Evolutionary conservation across 106 monocot species (phyloP).

Genomic region (Dactylorhiza incarnata): DNA sequence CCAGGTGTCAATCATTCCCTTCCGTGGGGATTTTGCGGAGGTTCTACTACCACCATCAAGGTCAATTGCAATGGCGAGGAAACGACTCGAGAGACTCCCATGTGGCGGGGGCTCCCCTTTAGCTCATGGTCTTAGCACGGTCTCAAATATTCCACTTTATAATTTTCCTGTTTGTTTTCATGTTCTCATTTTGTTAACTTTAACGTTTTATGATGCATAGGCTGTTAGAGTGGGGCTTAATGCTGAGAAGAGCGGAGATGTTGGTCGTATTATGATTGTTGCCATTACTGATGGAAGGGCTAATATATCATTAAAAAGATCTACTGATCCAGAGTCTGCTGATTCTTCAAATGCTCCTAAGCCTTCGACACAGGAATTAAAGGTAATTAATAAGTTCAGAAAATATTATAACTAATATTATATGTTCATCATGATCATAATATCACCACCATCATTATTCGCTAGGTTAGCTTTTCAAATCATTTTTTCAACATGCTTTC

Average conservation of each 20-base stretch:
- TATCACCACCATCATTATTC: neutral
- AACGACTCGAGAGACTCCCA: slow-evolving; percentile 91
- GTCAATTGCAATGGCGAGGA: slow-evolving; percentile 97
- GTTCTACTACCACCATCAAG: slow-evolving; percentile 96
- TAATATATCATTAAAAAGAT: slow-evolving; percentile 85
- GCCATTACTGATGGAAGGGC: slow-evolving; percentile 99
- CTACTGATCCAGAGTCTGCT: slow-evolving; percentile 85
- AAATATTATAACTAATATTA: neutral
- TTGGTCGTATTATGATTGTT: slow-evolving; percentile 97
- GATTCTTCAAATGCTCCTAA: slow-evolving; percentile 61
- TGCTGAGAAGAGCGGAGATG: slow-evolving; percentile 99
- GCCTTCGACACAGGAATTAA: slow-evolving; percentile 84
- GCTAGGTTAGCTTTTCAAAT: neutral
- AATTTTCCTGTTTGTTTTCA: neutral
- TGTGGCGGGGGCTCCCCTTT: slow-evolving; percentile 99
- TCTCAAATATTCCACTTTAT: slow-evolving; percentile 12
- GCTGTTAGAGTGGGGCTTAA: slow-evolving; percentile 99
- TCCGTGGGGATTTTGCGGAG: slow-evolving; percentile 97
- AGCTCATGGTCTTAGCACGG: slow-evolving; percentile 97
- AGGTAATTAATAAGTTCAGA: slow-evolving; percentile 37
- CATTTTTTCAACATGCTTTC: neutral
- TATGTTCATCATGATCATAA: neutral
- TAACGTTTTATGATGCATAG: slow-evolving; percentile 21
- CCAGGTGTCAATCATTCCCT: slow-evolving; percentile 95
- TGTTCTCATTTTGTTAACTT: slow-evolving; percentile 8